These are phyloP conservation scores for Aspergillus pseudotamarii DNA, from an alignment of 2,329 filamentous ascomycete genomes.

Conservation along the genomic window DNA sequence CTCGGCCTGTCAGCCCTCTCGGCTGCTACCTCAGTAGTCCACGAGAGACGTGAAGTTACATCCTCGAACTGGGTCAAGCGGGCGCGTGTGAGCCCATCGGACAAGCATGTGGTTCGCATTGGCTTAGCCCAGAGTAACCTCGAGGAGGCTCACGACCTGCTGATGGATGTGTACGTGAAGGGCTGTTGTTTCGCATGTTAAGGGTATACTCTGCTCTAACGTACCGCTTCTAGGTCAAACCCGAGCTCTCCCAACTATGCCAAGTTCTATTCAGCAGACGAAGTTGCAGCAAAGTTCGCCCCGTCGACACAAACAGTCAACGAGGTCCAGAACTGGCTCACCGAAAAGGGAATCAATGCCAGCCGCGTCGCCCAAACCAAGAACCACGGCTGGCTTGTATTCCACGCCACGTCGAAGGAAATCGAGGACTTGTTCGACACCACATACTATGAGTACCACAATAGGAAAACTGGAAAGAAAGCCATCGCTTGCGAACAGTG, in stretches of 20 bases:
- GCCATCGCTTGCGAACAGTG: constrained; percentile 46
- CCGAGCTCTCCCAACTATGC: constrained; percentile 41
- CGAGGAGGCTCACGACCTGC: constrained; percentile 30
- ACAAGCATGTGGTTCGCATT: constrained; percentile 23
- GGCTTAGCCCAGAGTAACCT: constrained; percentile 32
- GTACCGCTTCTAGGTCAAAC: constrained; percentile 28
- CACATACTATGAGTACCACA: constrained; percentile 43
- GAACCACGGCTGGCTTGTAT: constrained; percentile 45
- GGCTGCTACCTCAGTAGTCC: not conserved
- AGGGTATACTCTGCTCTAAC: too few species aligned
- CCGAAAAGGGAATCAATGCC: constrained; percentile 27
- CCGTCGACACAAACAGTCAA: constrained; percentile 33
- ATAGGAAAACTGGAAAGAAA: constrained; percentile 32
- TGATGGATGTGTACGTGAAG: constrained; percentile 35
- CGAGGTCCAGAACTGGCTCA: constrained; percentile 33
- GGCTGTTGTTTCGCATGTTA: not conserved
- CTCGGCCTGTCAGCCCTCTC: not conserved
- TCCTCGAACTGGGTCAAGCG: not conserved
- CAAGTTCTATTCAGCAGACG: constrained; percentile 33
- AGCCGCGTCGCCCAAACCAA: constrained; percentile 31
- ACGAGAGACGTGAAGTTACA: not conserved
- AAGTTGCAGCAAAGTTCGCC: constrained; percentile 41
- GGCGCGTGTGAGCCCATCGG: not conserved
- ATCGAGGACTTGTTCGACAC: constrained; percentile 43
- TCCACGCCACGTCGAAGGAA: constrained; percentile 41